Conservation (phyloP, 192 early-diverging fungal species). For the Backusella sp. region DNA sequence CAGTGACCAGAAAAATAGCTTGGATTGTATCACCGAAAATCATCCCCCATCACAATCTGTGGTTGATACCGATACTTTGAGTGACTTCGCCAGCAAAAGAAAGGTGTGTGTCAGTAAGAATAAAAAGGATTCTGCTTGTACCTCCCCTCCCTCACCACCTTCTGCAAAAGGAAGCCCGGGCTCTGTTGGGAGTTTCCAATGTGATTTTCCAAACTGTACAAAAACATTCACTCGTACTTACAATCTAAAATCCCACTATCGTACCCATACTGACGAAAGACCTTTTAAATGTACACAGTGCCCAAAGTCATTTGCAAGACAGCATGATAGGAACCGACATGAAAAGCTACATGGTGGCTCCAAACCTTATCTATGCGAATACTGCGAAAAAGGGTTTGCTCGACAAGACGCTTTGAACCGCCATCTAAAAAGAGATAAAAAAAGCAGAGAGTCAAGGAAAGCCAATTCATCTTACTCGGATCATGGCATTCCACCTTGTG, state of each 20-base stretch:
- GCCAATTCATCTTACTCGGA: background rate
- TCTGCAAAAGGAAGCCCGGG: background rate
- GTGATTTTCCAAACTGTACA: constrained; percentile 36
- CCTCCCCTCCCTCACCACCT: background rate
- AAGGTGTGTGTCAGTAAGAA: background rate
- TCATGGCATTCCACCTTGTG: background rate
- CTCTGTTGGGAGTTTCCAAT: constrained; percentile 6
- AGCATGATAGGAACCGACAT: constrained; percentile 88
- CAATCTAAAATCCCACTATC: constrained; percentile 69
- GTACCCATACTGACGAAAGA: constrained; percentile 64
- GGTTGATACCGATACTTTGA: background rate
- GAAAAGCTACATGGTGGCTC: constrained; percentile 72
- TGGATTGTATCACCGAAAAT: background rate
- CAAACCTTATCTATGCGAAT: constrained; percentile 65
- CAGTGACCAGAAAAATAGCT: background rate
- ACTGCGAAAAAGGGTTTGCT: constrained; percentile 70
- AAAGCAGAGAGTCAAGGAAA: background rate
- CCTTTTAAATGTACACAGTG: constrained; percentile 66
- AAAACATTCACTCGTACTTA: constrained; percentile 66
- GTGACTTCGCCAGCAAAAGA: background rate
- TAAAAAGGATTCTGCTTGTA: background rate
- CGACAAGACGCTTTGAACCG: constrained; percentile 71
- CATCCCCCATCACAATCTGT: background rate
- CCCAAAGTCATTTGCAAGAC: constrained; percentile 71
- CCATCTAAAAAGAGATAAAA: constrained; percentile 59